These are phyloP conservation scores for Naumovozyma castellii DNA, from an alignment of 805 yeast species.

Conservation along the genomic window DNA sequence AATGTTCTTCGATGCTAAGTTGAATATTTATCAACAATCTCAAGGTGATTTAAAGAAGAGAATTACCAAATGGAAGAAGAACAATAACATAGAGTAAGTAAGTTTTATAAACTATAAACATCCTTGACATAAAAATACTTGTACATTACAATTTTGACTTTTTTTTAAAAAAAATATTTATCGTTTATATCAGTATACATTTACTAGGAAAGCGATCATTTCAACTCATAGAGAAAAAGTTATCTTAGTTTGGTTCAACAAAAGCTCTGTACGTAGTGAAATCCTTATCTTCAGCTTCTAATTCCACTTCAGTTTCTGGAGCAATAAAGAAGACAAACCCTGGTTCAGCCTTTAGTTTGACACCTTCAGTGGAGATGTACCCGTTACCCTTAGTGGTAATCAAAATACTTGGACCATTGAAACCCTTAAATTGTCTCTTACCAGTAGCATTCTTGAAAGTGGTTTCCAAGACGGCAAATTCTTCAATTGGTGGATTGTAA, in stretches of 20 bases:
- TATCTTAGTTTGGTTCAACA: conserved; percentile 47
- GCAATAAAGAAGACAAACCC: conserved; percentile 84
- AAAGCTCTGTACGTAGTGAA: conserved; percentile 87
- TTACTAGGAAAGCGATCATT: too few species aligned
- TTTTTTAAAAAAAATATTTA: background rate
- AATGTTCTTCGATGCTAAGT: conserved; percentile 87
- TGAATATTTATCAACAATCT: conserved; percentile 74
- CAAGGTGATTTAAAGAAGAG: conserved; percentile 76
- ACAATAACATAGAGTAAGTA: conserved; percentile 30
- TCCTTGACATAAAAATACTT: background rate
- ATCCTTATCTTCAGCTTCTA: conserved; percentile 41
- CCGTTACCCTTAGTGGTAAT: conserved; percentile 82
- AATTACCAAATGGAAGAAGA: conserved; percentile 58
- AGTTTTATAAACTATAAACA: conserved; percentile 7
- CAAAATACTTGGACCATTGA: conserved; percentile 82
- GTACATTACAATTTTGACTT: background rate
- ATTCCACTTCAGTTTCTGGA: conserved; percentile 58
- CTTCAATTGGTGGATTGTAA: conserved; percentile 95
- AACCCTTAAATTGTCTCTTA: conserved; percentile 45
- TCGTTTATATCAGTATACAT: background rate
- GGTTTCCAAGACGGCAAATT: conserved; percentile 87
- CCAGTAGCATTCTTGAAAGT: conserved; percentile 41
- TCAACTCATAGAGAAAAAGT: background rate
- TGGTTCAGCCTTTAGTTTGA: conserved; percentile 42
- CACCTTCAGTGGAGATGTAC: conserved; percentile 34